Conservation (phyloP, 108 stramenopile species). For the Pseudonitzschia delicatissima region DNA sequence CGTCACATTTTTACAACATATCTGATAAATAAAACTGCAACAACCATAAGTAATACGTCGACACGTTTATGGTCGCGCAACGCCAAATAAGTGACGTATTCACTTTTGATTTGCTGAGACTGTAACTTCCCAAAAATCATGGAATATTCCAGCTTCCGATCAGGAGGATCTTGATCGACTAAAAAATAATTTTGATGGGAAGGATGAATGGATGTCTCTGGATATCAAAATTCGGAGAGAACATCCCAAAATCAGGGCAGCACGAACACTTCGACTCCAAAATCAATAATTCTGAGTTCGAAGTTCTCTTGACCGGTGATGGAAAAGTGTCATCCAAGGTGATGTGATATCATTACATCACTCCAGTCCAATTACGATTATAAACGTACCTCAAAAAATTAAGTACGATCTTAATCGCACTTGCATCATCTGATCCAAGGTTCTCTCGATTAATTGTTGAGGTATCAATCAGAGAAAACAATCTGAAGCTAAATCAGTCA, state of each 20-base stretch:
- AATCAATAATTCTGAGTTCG: too few species aligned
- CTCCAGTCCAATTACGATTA: not conserved
- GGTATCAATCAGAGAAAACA: too few species aligned
- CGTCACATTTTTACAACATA: not conserved
- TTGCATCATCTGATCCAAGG: not conserved
- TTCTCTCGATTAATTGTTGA: too few species aligned
- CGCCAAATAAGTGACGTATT: not conserved
- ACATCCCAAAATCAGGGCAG: too few species aligned
- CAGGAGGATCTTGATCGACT: slow-evolving; percentile 4
- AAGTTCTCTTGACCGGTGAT: too few species aligned
- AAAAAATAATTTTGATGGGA: not conserved
- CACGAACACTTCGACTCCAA: too few species aligned
- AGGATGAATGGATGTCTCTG: too few species aligned
- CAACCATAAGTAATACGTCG: not conserved
- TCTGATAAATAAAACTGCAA: not conserved
- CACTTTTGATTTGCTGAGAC: not conserved
- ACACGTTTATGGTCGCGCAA: not conserved
- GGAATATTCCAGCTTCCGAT: not conserved
- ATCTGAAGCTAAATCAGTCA: too few species aligned
- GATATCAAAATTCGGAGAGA: too few species aligned
- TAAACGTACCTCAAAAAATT: not conserved
- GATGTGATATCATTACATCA: not conserved
- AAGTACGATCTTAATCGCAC: not conserved
- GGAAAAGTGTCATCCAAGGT: slow-evolving; percentile 1
- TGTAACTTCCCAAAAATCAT: not conserved